Percentiles rank a stretch among this genome's conserved stretches.
phyloP scores from a whole-genome alignment of 306 rosid species.

The Aeschynomene evenia region DNA sequence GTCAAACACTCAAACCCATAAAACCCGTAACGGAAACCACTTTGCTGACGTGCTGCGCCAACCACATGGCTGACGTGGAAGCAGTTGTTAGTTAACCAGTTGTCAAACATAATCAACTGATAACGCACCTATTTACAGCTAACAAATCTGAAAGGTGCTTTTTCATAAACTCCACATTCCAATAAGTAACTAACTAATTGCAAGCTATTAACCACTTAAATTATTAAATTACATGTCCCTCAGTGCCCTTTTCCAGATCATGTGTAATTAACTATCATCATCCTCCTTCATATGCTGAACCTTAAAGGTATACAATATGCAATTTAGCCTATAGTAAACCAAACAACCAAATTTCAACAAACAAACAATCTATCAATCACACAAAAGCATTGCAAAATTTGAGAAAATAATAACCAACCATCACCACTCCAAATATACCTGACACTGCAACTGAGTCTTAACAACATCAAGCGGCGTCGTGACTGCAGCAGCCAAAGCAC shows the following conservation, averaged over 20 bases:
- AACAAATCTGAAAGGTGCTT: not conserved
- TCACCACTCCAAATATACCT: slow-evolving; percentile 36
- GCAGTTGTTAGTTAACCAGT: not conserved
- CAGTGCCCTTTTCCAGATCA: not conserved
- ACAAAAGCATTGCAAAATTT: not conserved
- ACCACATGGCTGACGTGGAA: not conserved
- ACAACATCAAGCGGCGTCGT: slow-evolving; percentile 87
- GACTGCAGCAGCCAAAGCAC: slow-evolving; percentile 63
- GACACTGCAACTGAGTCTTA: slow-evolving; percentile 81
- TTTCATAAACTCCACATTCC: not conserved
- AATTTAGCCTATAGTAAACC: not conserved
- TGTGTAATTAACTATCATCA: not conserved
- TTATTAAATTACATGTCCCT: not conserved
- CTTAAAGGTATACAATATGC: not conserved
- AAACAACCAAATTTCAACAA: not conserved
- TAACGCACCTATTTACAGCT: not conserved
- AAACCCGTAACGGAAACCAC: too few species aligned
- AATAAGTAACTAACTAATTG: too few species aligned
- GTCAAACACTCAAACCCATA: not conserved
- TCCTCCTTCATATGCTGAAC: not conserved
- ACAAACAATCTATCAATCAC: not conserved
- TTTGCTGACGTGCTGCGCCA: too few species aligned
- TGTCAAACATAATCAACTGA: not conserved
- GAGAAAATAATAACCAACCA: not conserved
- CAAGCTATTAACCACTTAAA: not conserved